Percentiles rank a stretch among this genome's conserved stretches.
Evolutionary conservation across 345 rosid species (phyloP).

Genomic region (Eutrema heterophyllum): DNA sequence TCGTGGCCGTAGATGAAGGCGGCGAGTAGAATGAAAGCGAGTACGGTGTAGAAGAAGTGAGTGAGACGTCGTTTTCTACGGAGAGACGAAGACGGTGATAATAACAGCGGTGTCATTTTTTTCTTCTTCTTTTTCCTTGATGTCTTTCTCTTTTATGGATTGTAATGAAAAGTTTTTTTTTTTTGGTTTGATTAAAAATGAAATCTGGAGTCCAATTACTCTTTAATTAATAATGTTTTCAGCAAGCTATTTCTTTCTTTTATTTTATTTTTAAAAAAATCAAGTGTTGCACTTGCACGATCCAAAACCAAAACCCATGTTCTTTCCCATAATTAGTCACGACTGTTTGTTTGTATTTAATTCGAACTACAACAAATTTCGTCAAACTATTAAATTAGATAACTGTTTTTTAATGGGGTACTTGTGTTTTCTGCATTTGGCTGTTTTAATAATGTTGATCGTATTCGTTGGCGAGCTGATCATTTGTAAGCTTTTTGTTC

Average conservation of each 20-base stretch:
- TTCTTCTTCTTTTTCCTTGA: not conserved
- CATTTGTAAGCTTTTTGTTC: not conserved
- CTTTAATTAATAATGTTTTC: not conserved
- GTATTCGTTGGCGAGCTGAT: too few relatives aligned
- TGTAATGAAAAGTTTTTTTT: not conserved
- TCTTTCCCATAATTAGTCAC: conserved; percentile 10
- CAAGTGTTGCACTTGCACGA: conserved; percentile 13
- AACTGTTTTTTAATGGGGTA: too few relatives aligned
- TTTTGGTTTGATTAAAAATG: not conserved
- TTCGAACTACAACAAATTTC: not conserved
- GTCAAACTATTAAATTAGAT: too few relatives aligned
- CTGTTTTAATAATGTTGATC: too few relatives aligned
- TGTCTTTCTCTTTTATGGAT: not conserved
- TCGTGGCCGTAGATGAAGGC: conserved; percentile 61
- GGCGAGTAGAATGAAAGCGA: conserved; percentile 60
- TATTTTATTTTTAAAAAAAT: not conserved
- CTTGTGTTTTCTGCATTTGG: too few relatives aligned
- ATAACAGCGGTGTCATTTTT: conserved; percentile 19
- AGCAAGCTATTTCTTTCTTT: not conserved
- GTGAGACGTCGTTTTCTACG: conserved; percentile 59
- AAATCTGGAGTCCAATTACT: not conserved
- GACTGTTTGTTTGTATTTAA: conserved; percentile 1
- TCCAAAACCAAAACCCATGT: conserved; percentile 13
- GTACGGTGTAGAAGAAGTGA: conserved; percentile 52
- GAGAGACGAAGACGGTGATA: conserved; percentile 17